phyloP scores from a whole-genome alignment of 2,329 filamentous ascomycete species.

The Blastomyces percursus region DNA sequence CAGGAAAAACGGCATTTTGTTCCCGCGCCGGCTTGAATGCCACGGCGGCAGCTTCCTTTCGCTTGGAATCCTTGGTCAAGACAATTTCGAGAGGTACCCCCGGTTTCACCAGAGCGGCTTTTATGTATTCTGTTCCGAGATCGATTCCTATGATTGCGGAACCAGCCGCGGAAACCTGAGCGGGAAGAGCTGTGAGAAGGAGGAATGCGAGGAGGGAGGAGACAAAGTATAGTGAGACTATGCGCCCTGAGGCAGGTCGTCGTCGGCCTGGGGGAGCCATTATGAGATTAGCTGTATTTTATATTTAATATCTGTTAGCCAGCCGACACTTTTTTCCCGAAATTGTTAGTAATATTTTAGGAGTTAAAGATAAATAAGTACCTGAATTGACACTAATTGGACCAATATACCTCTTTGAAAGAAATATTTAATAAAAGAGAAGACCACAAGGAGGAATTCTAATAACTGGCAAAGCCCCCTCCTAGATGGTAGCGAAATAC shows the following conservation, averaged over 20 bases:
- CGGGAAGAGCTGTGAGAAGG: slow-evolving; percentile 45
- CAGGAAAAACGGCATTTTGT: slow-evolving; percentile 60
- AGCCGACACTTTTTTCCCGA: neutral
- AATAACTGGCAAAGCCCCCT: neutral
- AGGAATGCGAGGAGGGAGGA: slow-evolving; percentile 40
- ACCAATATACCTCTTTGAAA: neutral
- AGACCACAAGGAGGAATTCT: neutral
- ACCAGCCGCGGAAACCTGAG: slow-evolving; percentile 47
- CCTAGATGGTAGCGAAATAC: slow-evolving; percentile 1
- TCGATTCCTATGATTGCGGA: slow-evolving; percentile 85
- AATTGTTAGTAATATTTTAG: neutral
- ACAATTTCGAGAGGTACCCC: slow-evolving; percentile 97
- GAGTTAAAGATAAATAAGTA: neutral
- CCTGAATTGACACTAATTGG: neutral
- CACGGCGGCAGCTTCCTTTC: slow-evolving; percentile 85
- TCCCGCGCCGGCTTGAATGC: slow-evolving; percentile 80
- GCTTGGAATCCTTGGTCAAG: slow-evolving; percentile 91
- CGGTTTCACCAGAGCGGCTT: slow-evolving; percentile 89
- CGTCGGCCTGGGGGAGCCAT: slow-evolving; percentile 39
- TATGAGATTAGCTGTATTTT: slow-evolving; percentile 10
- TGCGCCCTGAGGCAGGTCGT: slow-evolving; percentile 25
- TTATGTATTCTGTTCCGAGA: slow-evolving; percentile 93
- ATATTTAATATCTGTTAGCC: neutral
- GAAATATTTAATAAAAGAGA: neutral
- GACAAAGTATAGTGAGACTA: slow-evolving; percentile 20